Percentiles rank a stretch among this genome's conserved stretches.
These are phyloP conservation scores for Yamadazyma sp. DNA, from an alignment of 1,139 yeast species.

Conservation along the genomic window DNA sequence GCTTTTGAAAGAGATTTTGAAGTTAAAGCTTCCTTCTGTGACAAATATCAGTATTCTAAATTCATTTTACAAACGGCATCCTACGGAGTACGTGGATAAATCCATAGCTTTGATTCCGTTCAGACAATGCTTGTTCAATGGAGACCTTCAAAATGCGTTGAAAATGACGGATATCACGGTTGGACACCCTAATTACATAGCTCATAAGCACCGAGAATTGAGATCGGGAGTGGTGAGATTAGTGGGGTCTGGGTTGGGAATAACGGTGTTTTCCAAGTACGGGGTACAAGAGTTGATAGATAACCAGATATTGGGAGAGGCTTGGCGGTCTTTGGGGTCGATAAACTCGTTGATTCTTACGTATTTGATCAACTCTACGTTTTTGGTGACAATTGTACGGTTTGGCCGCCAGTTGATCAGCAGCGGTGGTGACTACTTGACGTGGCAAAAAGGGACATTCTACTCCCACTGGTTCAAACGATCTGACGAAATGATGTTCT, in stretches of 20 bases:
- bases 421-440: slow-evolving; percentile 56
- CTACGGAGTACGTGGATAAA: slow-evolving; percentile 28
- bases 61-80: slow-evolving; percentile 36
- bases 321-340: slow-evolving; percentile 47
- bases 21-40: slow-evolving; percentile 33
- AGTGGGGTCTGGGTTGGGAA: slow-evolving; percentile 31
- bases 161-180: slow-evolving; percentile 60
- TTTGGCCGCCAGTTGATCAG: slow-evolving; percentile 49
- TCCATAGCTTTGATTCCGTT: slow-evolving; percentile 61
- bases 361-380: slow-evolving; percentile 61
- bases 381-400: slow-evolving; percentile 58
- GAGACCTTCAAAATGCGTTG: slow-evolving; percentile 58
- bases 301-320: slow-evolving; percentile 30
- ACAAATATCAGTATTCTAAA: slow-evolving; percentile 32
- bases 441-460: slow-evolving; percentile 67
- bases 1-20: slow-evolving; percentile 30
- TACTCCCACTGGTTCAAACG: slow-evolving; percentile 65
- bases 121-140: slow-evolving; percentile 56
- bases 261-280: slow-evolving; percentile 38
- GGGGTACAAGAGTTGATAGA: slow-evolving; percentile 40
- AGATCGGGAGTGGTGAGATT: slow-evolving; percentile 30
- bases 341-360: slow-evolving; percentile 64
- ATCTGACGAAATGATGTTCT: slow-evolving; percentile 68
- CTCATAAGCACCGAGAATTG: slow-evolving; percentile 27
- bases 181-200: slow-evolving; percentile 53